Base-by-base conservation (phyloP, 768 basidiomycete genomes). In the Roridomyces roridus region DNA sequence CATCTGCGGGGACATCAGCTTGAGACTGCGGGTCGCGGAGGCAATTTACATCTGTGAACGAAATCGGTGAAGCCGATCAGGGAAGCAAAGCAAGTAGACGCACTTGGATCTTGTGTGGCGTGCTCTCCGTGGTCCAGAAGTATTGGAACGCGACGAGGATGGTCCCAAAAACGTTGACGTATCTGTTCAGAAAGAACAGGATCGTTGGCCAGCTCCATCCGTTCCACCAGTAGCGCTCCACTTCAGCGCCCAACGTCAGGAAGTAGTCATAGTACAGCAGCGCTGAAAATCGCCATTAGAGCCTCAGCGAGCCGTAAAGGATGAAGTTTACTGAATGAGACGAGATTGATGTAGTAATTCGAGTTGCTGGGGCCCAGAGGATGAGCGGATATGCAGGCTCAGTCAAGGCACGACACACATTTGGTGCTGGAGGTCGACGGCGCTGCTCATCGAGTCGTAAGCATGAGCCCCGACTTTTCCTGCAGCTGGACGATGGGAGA, bases 201-300 rank as follows among this genome's bases (percentile, higher is more conserved):
- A 40, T n/a, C 17, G 24, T 50, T 3, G 51, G 46, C 34, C 37
- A 47, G 14, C 55, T 41, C 35, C 29, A 17, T 3, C 12, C 24
- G 2, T 45, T 17, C 14, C 59, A 36, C 59, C 59, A 61, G 23
- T 47, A 61, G 20, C 59, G 54, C 34, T 44, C 34, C n/a, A 52
- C 35, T 28, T 61, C 59, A 54, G 36, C 55, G 21, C 36, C 49
- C 4, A 61, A 24, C 9, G 55, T 57, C 18, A 62, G 15, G 36
- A 53, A 50, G 25, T 57, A 62, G 24, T 62, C 60, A 15, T 62
- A 62, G 20, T 53, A 62, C 14, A 62, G 55, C 4, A 61, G 21
- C 10, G 55, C 51, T 45, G 43, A 3, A 20, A 20, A 12, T 40
- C 4, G 31, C 15, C 7, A 34, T 10, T 3, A 34, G 7, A 15